Evolutionary conservation across 148 eudicot genomes (phyloP).

Genomic region (Rhododendron vialii): DNA sequence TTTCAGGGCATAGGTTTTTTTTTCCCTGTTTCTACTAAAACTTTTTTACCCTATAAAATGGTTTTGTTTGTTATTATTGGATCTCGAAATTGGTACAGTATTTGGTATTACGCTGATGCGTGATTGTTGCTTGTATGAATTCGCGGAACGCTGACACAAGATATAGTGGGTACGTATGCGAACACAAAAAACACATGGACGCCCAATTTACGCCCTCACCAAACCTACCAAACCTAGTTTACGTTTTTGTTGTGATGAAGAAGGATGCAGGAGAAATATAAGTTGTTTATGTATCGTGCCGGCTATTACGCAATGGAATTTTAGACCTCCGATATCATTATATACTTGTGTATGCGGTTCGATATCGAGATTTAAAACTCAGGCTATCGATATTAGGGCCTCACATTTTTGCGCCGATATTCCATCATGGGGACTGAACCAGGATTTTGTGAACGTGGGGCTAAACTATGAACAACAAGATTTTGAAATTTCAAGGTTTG

Average conservation of each 20-base stretch:
- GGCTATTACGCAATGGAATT: neutral
- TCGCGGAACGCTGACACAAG: neutral
- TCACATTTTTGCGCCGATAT: too few relatives aligned
- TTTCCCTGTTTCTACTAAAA: neutral
- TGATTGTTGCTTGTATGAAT: neutral
- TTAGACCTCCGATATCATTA: neutral
- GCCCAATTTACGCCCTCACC: neutral
- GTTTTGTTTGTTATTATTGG: neutral
- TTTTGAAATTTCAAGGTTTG: too few relatives aligned
- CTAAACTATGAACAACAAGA: too few relatives aligned
- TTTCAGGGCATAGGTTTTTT: neutral
- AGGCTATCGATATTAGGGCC: too few relatives aligned
- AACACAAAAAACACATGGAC: neutral
- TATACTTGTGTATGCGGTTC: too few relatives aligned
- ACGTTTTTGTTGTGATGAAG: neutral
- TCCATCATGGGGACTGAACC: too few relatives aligned
- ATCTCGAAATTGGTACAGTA: neutral
- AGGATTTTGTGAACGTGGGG: too few relatives aligned
- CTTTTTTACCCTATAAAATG: neutral
- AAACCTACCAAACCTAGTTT: neutral
- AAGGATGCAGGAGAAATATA: neutral
- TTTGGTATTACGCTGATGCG: neutral
- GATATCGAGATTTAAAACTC: too few relatives aligned
- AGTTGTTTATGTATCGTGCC: too few relatives aligned
- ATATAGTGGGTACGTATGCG: neutral